Base-by-base conservation (phyloP, 106 monocot genomes). In the Dioscorea alata region DNA sequence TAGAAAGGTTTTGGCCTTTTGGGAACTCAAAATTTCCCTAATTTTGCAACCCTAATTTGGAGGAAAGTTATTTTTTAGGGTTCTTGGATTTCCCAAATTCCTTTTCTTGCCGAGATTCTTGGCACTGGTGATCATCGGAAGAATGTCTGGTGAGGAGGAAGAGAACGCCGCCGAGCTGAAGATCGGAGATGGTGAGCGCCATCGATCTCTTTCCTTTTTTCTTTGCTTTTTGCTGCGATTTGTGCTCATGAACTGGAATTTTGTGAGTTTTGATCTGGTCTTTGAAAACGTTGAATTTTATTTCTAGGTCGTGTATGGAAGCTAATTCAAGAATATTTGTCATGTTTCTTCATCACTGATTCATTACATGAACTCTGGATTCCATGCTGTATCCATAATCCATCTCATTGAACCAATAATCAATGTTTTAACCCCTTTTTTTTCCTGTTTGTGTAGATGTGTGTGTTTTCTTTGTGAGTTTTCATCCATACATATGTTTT, bases 141-240 rank as follows among this genome's bases (percentile, higher is more conserved):
- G 20, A 18, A 93, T 93, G 94, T 94, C 94, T 4, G 84, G 70
- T 23, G 94, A 94, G 63, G 94, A 94, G 68, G 94, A 94, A 76
- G 94, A 94, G 78, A 94, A 94, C 59, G 94, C 94, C 0, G 86
- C 89, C 0, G 94, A 94, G 60, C 90, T 94, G 48, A 94, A 94
- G 74, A 94, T 94, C 67, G 90, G 84, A 4, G 84, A 94, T 34
- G 87, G 89, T 94, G 24, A 33, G 70, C 33, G 0, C 34, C 20
- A 25, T 42, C 24, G 22, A 20, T 32, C 48, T 60, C 18, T 4
- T 28, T 28, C 28, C 28, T 28, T 3, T 28, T 28, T 28, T n/a
- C n/a, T 3, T 28, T 64, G 0, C 4, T 33, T 0, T 16, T 9
- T 1, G 31, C 51, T 16, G 53, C 16, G 15, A 54, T 42, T 42